Evolutionary conservation across 768 basidiomycete genomes (phyloP).

Genomic region (Sarcodon aspratus): DNA sequence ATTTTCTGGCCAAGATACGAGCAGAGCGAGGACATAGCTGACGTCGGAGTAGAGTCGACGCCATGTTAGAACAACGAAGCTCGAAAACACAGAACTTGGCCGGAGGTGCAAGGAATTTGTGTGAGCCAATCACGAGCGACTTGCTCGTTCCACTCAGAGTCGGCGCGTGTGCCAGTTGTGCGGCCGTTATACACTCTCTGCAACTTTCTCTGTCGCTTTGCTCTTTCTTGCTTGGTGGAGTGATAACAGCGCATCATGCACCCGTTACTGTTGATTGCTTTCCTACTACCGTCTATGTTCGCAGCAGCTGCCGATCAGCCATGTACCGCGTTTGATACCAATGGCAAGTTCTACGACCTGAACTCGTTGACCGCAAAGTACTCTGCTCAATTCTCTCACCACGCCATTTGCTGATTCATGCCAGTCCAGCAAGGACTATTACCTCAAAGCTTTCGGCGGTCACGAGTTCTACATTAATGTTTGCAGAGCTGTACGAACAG

Average conservation of each 20-base stretch:
- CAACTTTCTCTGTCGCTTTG: background rate
- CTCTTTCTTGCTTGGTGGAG: conserved; percentile 11
- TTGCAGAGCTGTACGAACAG: conserved; percentile 43
- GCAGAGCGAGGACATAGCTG: conserved; percentile 20
- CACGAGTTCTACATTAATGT: conserved; percentile 47
- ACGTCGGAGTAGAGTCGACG: conserved; percentile 55
- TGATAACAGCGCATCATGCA: too few species aligned
- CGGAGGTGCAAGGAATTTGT: background rate
- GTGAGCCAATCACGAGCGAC: background rate
- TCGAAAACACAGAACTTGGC: background rate
- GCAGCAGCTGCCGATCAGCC: conserved; percentile 28
- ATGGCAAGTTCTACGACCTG: conserved; percentile 56
- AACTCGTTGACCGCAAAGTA: conserved; percentile 51
- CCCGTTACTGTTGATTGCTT: too few species aligned
- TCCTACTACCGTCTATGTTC: background rate
- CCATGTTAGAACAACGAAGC: conserved; percentile 32
- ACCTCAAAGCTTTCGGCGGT: conserved; percentile 35
- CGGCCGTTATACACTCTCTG: background rate
- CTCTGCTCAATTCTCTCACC: conserved; percentile 5
- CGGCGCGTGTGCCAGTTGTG: conserved; percentile 1
- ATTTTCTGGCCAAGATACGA: conserved; percentile 15
- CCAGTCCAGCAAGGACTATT: conserved; percentile 49
- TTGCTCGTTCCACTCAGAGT: background rate
- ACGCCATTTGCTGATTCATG: conserved; percentile 6
- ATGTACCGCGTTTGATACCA: conserved; percentile 43